A percentile compares a stretch with the other conserved stretches of the same genome.
Evolutionary conservation across 139 green algal genomes (phyloP).

Genomic region (Closterium sp.): DNA sequence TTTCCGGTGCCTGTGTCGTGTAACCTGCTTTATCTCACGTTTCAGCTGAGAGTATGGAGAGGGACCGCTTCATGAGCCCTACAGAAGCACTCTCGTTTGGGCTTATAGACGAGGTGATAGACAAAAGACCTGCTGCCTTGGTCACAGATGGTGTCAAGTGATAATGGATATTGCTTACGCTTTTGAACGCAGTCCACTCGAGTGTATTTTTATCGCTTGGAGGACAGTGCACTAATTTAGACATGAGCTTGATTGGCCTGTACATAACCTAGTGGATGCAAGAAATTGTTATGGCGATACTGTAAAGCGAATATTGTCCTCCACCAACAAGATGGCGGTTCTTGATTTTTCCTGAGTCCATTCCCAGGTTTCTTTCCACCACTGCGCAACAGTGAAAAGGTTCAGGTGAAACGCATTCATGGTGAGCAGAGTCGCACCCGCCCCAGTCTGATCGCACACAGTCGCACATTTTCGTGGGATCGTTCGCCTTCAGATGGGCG

Average conservation of each 20-base stretch:
- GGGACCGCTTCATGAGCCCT: slow-evolving; percentile 30
- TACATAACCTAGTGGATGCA: too few species aligned
- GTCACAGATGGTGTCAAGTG: slow-evolving; percentile 5
- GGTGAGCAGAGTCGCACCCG: background rate
- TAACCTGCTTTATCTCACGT: background rate
- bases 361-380: background rate
- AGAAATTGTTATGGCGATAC: too few species aligned
- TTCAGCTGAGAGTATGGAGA: slow-evolving; percentile 26
- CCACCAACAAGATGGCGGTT: background rate
- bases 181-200: too few species aligned
- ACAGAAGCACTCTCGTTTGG: slow-evolving; percentile 22
- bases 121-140: slow-evolving; percentile 9
- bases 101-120: slow-evolving; percentile 36
- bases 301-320: too few species aligned
- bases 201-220: too few species aligned
- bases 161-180: background rate
- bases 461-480: background rate
- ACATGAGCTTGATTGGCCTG: too few species aligned
- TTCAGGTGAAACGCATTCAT: background rate
- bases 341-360: background rate
- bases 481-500: background rate
- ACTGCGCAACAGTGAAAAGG: background rate
- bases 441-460: background rate
- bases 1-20: background rate
- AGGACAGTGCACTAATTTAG: too few species aligned